Base-by-base conservation (phyloP, 1,284 basidiomycete genomes). In the Marasmius oreades region DNA sequence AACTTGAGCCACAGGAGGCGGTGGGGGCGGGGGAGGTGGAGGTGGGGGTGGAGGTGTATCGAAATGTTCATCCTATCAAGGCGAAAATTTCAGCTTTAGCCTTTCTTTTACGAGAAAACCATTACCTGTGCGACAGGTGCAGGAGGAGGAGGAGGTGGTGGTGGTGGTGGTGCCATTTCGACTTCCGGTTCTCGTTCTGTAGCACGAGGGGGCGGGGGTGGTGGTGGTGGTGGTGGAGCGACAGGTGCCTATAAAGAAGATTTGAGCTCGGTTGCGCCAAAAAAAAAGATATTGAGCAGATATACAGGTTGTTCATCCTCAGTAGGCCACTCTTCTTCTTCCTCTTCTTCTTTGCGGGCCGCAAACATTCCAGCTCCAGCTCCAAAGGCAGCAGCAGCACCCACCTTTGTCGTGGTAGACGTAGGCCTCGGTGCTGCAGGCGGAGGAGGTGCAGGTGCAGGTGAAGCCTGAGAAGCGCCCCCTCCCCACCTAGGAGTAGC, bases 361-460 rank as follows among this genome's bases (percentile, higher is more conserved):
- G 63, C 66, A 12, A 71, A 70, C 50, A 63, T 63, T 53, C 61
- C 64, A 24, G 69, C 63, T 56, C 72, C 74, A 33, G 72, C 71
- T 55, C 28, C 53, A 31, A 70, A 71, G 23, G 73, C 75, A 23
- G 70, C 69, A 59, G 68, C 66, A 6, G 66, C 67, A 51, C 68
- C 66, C 22, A 63, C 70, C 16, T 67, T 69, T 52, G 70, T 56
- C 34, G 70, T 70, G 18, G 75, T 74, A 64, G 76, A 71, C 60
- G 76, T 71, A 18, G 47, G 47, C 65, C 69, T 73, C 5, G 71
- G 69, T 22, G 70, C 54, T 36, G 60, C 62, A 16, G 69, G 66
- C 6, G 70, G 18, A 1, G 66, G 47, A 3, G 47, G 47, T 12
- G 47, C 18, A 1, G 45, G 12, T 5, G 47, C 2, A 2, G 26